phyloP scores from a whole-genome alignment of 306 rosid genomes.

The Cajanus cajan region DNA sequence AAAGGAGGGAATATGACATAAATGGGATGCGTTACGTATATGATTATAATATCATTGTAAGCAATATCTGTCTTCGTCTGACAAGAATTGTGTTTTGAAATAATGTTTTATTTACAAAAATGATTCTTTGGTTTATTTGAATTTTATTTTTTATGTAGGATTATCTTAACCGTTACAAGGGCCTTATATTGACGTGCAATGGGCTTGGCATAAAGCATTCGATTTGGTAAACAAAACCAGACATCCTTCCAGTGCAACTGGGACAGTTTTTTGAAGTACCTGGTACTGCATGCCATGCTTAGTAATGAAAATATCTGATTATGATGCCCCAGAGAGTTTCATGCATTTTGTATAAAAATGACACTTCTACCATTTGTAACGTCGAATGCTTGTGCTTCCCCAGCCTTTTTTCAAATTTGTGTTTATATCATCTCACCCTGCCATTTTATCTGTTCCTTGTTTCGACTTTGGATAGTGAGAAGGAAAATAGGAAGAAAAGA shows the following conservation, averaged over 20 bases:
- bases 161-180: constrained; percentile 90
- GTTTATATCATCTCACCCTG: not conserved
- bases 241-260: constrained; percentile 42
- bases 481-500: not conserved
- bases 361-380: constrained; percentile 21
- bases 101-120: not conserved
- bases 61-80: constrained; percentile 27
- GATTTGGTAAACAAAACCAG: constrained; percentile 50
- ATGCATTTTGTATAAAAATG: constrained; percentile 35
- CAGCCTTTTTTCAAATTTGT: constrained; percentile 22
- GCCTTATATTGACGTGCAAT: constrained; percentile 96
- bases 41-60: constrained; percentile 82
- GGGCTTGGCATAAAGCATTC: constrained; percentile 94
- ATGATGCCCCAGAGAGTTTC: constrained; percentile 34
- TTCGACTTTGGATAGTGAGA: not conserved
- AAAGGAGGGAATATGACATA: constrained; percentile 79
- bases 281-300: constrained; percentile 42
- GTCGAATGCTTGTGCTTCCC: constrained; percentile 9
- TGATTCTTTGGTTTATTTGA: constrained; percentile 9
- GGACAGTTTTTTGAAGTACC: constrained; percentile 43
- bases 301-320: constrained; percentile 21
- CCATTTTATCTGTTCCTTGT: not conserved
- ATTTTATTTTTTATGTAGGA: constrained; percentile 58
- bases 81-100: not conserved
- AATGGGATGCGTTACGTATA: constrained; percentile 76